Base-by-base conservation (phyloP, 179 eudicot genomes). In the Beta corolliflora region DNA sequence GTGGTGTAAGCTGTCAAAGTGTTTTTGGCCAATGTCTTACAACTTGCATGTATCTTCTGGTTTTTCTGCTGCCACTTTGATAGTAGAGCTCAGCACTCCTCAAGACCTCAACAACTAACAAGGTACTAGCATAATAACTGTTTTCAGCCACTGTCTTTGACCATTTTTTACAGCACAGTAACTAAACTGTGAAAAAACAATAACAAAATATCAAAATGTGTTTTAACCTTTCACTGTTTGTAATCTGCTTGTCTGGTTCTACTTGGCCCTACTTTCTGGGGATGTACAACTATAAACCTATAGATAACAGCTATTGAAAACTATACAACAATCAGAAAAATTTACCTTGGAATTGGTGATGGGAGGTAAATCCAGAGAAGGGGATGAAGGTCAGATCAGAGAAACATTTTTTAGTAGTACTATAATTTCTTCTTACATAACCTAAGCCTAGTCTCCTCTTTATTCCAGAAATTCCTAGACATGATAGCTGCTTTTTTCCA, bases 11-110 rank as follows among this genome's bases (percentile, higher is more conserved):
- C 45, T 71, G 54, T 9, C 18, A 59, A 64, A 80, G 75, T 18
- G 45, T 67, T 45, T 56, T 75, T 55, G 77, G 81, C 68, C 67
- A 83, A 79, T 75, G 65, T 78, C 59, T 52, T 64, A 75, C 76
- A 82, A 82, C 65, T 79, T 83, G 85, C 84, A 78, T 78, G 55
- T 58, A 29, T 44, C 12, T 7, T 36, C 25, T 29, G 59, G 59
- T 25, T 44, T 29, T 21, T 82, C 21, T 54, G 75, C 67, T 54
- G 54, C 70, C 75, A 80, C 64, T 76, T 84, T 71, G 83, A 59
- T 76, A 53, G 54, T 48, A 76, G 75, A 52, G 74, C 70, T 76
- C 73, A 71, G 41, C 41, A 36, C 41, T 36, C 15, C 52, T 63
- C 78, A 61, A 46, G 15, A 58, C 67, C 31, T 36, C 41, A 36